Percentiles rank a stretch among this genome's conserved stretches.
phyloP scores from a whole-genome alignment of 495 filamentous ascomycete genomes.

The Xylaria acuta region DNA sequence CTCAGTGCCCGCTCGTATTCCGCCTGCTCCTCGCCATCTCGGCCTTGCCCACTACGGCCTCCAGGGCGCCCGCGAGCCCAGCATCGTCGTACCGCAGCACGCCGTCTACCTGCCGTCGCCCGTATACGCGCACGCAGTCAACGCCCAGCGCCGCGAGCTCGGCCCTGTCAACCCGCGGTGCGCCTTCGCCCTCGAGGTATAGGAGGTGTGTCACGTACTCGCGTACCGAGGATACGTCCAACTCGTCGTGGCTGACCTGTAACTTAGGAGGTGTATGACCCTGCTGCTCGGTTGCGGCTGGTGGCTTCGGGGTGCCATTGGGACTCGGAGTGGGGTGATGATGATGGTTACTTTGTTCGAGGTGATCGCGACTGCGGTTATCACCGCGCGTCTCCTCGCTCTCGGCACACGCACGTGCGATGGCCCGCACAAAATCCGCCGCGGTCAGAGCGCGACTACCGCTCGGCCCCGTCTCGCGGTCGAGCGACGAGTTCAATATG shows the following conservation, averaged over 20 bases:
- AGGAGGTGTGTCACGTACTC: conserved; percentile 84
- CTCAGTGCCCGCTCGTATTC: conserved; percentile 61
- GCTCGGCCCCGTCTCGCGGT: conserved; percentile 82
- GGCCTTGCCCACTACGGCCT: conserved; percentile 75
- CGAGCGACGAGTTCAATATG: conserved; percentile 80
- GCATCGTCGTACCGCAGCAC: conserved; percentile 79
- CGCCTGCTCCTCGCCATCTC: conserved; percentile 67
- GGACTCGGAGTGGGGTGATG: neutral
- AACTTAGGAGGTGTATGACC: neutral
- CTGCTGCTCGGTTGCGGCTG: neutral
- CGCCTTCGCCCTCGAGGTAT: conserved; percentile 74
- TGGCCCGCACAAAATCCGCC: conserved; percentile 77
- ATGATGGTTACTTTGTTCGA: neutral
- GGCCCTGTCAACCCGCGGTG: conserved; percentile 72
- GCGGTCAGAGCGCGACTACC: conserved; percentile 63
- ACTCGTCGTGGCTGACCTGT: neutral
- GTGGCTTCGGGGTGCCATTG: neutral
- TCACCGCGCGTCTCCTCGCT: conserved; percentile 34
- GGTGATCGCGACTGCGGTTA: neutral
- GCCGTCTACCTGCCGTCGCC: conserved; percentile 60
- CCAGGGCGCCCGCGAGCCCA: conserved; percentile 76
- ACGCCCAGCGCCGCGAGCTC: conserved; percentile 72
- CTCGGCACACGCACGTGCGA: conserved; percentile 68
- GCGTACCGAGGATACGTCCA: conserved; percentile 33
- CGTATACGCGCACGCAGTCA: conserved; percentile 76